Base-by-base conservation (phyloP, 305 asterid species). In the Fraxinus ornus region DNA sequence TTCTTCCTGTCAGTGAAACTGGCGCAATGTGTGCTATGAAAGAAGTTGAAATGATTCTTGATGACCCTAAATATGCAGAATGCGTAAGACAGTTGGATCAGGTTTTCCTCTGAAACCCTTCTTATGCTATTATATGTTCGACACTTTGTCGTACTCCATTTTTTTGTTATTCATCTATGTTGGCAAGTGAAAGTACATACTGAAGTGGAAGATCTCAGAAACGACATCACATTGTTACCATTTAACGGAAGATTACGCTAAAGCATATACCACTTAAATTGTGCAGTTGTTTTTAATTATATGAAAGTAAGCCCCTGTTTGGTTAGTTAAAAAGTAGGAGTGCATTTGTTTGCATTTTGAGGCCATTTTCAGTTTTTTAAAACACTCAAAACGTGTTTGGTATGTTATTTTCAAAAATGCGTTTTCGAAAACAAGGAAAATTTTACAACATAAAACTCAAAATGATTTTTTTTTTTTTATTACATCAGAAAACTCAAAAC, bases 1-100 rank as follows among this genome's bases (percentile, higher is more conserved):
- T 26, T 77, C 28, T 80, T 77, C 70, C 32, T 87, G 55, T 85
- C 71, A 95, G 98, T 78, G 94, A 93, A 90, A 95, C 97, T 32
- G 98, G 98, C 75, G 98, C 98, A 36, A 86, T 91, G 5, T 93
- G 98, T 72, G 98, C 98, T 3, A 75, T 95, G 89, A 95, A 95
- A 87, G 98, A 95, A 84, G 98, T 95, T 74, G 94, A 93, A 82
- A 77, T 92, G 73, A 78, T 94, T 77, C 91, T 87, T 9, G 98
- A 91, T 76, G 98, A 95, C 85, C 89, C 98, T 22, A 93, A 90
- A 86, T 84, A 88, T 68, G 82, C 66, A 26, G 98, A 95, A 88
- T 90, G 93, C 81, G 85, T 95, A 62, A 88, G 87, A 92, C 98
- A 95, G 87, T 85, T 95, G 85, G 95, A 93, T 84, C 98, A 95